Percentiles rank a stretch among this genome's conserved stretches.
Conservation (phyloP, 169 alveolate genomes). For the Plasmodium relictum region DNA sequence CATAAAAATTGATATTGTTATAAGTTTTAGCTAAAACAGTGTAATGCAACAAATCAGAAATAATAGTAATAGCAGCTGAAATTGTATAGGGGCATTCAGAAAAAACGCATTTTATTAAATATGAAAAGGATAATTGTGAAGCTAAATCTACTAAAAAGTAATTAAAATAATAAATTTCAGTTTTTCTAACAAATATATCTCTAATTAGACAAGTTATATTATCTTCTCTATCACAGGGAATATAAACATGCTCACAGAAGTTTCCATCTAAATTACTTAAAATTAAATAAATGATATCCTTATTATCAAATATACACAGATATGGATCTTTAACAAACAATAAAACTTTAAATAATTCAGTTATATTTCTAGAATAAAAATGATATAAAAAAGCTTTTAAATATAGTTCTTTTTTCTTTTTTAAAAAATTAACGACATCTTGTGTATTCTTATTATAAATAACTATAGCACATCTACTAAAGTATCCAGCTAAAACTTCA, state of each 20-base stretch:
- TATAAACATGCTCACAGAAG: slow-evolving; percentile 18
- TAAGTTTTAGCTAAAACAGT: slow-evolving; percentile 42
- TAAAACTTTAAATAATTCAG: slow-evolving; percentile 51
- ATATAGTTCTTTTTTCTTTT: slow-evolving; percentile 39
- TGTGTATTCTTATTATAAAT: slow-evolving; percentile 63
- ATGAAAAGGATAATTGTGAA: slow-evolving; percentile 41
- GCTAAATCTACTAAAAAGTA: slow-evolving; percentile 51
- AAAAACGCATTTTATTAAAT: slow-evolving; percentile 56
- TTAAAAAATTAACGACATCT: slow-evolving; percentile 62
- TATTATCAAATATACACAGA: slow-evolving; percentile 50
- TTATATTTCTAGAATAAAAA: slow-evolving; percentile 70
- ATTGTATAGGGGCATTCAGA: slow-evolving; percentile 55
- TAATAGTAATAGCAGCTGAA: slow-evolving; percentile 68
- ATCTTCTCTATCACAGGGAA: slow-evolving; percentile 52
- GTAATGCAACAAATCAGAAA: slow-evolving; percentile 44
- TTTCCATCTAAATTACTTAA: slow-evolving; percentile 63
- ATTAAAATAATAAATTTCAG: slow-evolving; percentile 72
- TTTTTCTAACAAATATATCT: slow-evolving; percentile 54
- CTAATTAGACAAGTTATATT: slow-evolving; percentile 67
- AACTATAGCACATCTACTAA: slow-evolving; percentile 70
- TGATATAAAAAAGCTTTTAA: slow-evolving; percentile 66
- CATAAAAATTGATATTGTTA: slow-evolving; percentile 50
- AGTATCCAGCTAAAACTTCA: slow-evolving; percentile 60
- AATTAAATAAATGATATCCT: slow-evolving; percentile 34
- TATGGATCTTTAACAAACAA: slow-evolving; percentile 59